Base-by-base conservation (phyloP, 2,329 filamentous ascomycete genomes). In the Ophiostoma quercus region DNA sequence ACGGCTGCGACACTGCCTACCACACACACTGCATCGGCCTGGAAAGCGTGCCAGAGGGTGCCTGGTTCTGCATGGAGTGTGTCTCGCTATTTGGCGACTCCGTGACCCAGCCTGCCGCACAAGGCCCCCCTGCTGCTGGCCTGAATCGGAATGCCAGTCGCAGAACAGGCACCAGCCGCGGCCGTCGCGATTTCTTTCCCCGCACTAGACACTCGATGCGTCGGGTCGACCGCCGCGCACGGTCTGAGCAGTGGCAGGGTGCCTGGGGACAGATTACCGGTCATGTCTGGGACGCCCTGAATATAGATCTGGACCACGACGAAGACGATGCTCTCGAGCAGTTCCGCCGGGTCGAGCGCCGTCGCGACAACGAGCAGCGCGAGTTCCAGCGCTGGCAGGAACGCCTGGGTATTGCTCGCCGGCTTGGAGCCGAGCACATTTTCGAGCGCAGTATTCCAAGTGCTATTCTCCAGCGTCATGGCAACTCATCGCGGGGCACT, bases 11-110 rank as follows among this genome's bases (percentile, higher is more conserved):
- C 82, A 89, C 90, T 43, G 87, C 91, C 62, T 97, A 94, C 76
- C 95, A 99, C 79, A 93, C 93, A 66, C 92, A 96, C 79, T 99
- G 95, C 79, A 87, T 96, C 72, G 94, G 92, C 43, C 85, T 97
- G 67, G 89, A 94, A 71, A 81, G 84, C 68, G 87, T 96, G 70
- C 93, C 94, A 29, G 81, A 84, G 39, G 91, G 91, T 37, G 83
- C 89, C 73, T 99, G 94, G 94, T 97, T 94, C 78, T 99, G 95
- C 81, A 89, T 95, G 79, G 88, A 91, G 75, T 99, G 95, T 79
- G 79, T 83, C 72, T 84, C 86, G 72, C 77, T 84, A 32, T 81
- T 85, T 9, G 79, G 78, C 25, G 77, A 76, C 4, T 80, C 81
- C 63, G 73, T 79, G 63, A 76, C 76, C 65, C 76, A 43, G 47